Evolutionary conservation across 768 basidiomycete species (phyloP), one percentile per base, ranked within the genome.

Genomic region (Calvatia gigantea): DNA sequence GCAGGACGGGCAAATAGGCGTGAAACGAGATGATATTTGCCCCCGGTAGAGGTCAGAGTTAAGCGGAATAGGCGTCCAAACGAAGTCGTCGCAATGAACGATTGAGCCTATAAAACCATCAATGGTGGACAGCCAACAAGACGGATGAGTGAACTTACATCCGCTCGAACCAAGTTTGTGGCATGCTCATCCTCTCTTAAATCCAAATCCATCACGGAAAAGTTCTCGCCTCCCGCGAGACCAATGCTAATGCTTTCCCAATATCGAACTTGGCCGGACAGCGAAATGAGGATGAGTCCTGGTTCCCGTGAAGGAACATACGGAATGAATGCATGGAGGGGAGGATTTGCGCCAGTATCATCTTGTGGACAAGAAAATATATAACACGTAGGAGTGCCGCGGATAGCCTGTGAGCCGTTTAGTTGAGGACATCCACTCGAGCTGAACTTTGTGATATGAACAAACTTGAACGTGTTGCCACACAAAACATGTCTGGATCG

Each of bases 171-270:
- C n/a, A 91, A 66, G 60, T 81, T 84, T 2, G 87, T 88, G 12
- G 88, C 77, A 44, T 74, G 73, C 65, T 91, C 89, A 1, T 77
- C 79, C 3, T 73, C 59, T 27, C 71, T 71, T 43, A 90, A 67
- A 19, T 77, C 73, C 47, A 89, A 61, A 8, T 75, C 62, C 3
- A 76, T 70, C 25, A 79, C 76, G 8, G 77, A 76, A 63, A 77
- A 87, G 58, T 83, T 83, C 33, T 88, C 81, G 7, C 89, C 90
- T 11, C 91, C 90, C 2, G 91, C 88, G 12, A 93, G 80, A 14
- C 90, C 90, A 56, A 87, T 89, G 3, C 86, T 86, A 39, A 95
- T 87, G 57, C 85, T 87, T 54, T 94, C 87, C 94, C 94, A 98
- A 67, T 91, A 90, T 33, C 90, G 83, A 53, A 92, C 72, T 59